These are phyloP conservation scores for Umbilicaria muhlenbergii DNA, from an alignment of 495 filamentous ascomycete species.

Conservation along the genomic window DNA sequence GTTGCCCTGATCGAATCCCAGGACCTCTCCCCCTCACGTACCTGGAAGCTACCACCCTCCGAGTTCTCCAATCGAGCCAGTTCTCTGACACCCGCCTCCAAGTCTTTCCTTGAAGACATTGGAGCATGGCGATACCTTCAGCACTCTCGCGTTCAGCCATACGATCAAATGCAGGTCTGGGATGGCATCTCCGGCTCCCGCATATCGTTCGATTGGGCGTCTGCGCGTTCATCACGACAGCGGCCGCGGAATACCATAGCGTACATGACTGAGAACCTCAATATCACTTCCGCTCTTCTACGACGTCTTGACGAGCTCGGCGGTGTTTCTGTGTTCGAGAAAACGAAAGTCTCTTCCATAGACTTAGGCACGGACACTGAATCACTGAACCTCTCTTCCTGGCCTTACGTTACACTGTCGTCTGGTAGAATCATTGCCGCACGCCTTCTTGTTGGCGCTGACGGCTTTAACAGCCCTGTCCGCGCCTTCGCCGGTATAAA, in stretches of 20 bases:
- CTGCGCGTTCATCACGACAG: slow-evolving; percentile 18
- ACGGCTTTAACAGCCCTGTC: slow-evolving; percentile 89
- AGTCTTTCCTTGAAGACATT: slow-evolving; percentile 52
- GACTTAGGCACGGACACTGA: slow-evolving; percentile 52
- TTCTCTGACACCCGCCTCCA: slow-evolving; percentile 78
- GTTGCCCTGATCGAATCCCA: slow-evolving; percentile 85
- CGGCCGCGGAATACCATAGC: slow-evolving; percentile 49
- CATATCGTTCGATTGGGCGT: slow-evolving; percentile 73
- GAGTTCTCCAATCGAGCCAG: slow-evolving; percentile 86
- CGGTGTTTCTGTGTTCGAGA: slow-evolving; percentile 53
- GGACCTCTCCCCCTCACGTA: slow-evolving; percentile 49
- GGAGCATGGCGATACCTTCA: slow-evolving; percentile 77
- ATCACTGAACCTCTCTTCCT: slow-evolving; percentile 61
- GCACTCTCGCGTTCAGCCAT: slow-evolving; percentile 56
- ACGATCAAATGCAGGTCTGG: slow-evolving; percentile 93
- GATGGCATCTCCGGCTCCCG: slow-evolving; percentile 76
- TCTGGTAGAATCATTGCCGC: slow-evolving; percentile 46
- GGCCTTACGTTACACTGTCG: slow-evolving; percentile 66
- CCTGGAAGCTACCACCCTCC: slow-evolving; percentile 46
- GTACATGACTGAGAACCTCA: slow-evolving; percentile 92
- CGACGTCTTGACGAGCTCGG: slow-evolving; percentile 52
- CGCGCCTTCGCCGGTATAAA: slow-evolving; percentile 76
- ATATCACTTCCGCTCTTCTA: slow-evolving; percentile 64
- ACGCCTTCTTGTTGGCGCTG: slow-evolving; percentile 78
- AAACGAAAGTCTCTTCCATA: slow-evolving; percentile 61